Evolutionary conservation across 1,284 basidiomycete species (phyloP).

Genomic region (Cutaneotrichosporon sp.): DNA sequence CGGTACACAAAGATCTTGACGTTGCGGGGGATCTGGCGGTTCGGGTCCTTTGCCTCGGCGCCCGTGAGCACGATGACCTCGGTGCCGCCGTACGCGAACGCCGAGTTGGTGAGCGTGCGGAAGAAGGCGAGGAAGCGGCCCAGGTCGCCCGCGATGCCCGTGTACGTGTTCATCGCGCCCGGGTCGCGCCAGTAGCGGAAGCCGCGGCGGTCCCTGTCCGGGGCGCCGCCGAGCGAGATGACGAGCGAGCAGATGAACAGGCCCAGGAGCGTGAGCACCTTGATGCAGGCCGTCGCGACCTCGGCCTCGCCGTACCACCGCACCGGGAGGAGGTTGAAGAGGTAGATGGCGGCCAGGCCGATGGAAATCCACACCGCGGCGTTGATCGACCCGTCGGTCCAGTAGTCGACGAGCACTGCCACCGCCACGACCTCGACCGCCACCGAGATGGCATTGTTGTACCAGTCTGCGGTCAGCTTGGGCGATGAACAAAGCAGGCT

Average conservation of each 20-base stretch:
- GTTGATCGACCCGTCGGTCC: slow-evolving; percentile 60
- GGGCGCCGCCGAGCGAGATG: slow-evolving; percentile 58
- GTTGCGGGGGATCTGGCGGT: slow-evolving; percentile 73
- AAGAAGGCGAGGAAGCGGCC: slow-evolving; percentile 34
- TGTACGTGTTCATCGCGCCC: slow-evolving; percentile 50
- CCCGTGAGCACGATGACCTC: slow-evolving; percentile 55
- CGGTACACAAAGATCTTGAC: slow-evolving; percentile 72
- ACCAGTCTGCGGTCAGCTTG: slow-evolving; percentile 59
- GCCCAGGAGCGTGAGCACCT: slow-evolving; percentile 67
- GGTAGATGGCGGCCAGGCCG: slow-evolving; percentile 67
- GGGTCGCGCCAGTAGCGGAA: slow-evolving; percentile 57
- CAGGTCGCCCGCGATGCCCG: slow-evolving; percentile 56
- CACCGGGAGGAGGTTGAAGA: slow-evolving; percentile 23
- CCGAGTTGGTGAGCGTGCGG: slow-evolving; percentile 20
- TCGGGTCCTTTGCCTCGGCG: slow-evolving; percentile 61
- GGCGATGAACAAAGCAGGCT: background rate
- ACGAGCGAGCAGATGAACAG: slow-evolving; percentile 63
- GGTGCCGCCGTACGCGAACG: slow-evolving; percentile 25
- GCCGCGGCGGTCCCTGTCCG: slow-evolving; percentile 48
- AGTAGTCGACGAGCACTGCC: slow-evolving; percentile 72
- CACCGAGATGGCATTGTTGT: slow-evolving; percentile 14
- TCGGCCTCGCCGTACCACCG: slow-evolving; percentile 49
- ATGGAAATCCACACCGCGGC: slow-evolving; percentile 72
- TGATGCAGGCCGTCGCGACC: slow-evolving; percentile 64
- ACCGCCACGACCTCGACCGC: slow-evolving; percentile 66